A percentile compares a stretch with the other conserved stretches of the same genome.
Conservation (phyloP, 1,284 basidiomycete species). For the Exobasidium cylindrosporum region DNA sequence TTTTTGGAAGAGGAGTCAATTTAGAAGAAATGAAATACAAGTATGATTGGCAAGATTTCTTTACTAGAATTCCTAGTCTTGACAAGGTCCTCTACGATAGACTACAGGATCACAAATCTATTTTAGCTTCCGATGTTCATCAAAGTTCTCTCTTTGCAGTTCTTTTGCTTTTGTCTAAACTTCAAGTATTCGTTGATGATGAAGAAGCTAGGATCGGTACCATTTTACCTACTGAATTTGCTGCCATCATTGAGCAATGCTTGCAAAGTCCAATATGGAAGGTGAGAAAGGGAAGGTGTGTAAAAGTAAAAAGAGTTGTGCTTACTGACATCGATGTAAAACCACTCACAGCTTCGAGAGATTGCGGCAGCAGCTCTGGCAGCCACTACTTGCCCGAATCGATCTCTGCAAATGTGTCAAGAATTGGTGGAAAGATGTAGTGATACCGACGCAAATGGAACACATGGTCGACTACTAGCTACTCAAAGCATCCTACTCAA, state of each 20-base stretch:
- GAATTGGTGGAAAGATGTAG: neutral
- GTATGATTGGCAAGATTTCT: conserved; percentile 35
- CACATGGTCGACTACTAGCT: conserved; percentile 36
- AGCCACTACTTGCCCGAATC: neutral
- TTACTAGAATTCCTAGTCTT: conserved; percentile 25
- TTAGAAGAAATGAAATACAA: conserved; percentile 28
- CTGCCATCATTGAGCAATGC: conserved; percentile 24
- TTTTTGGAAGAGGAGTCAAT: conserved; percentile 40
- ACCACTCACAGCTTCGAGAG: conserved; percentile 12
- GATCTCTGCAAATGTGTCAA: too few relatives aligned
- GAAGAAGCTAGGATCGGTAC: conserved; percentile 17
- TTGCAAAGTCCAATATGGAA: conserved; percentile 34
- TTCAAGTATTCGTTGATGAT: conserved; percentile 22
- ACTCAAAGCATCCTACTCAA: neutral
- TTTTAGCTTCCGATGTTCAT: neutral
- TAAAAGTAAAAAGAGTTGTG: neutral
- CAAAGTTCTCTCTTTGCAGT: conserved; percentile 33
- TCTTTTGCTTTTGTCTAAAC: conserved; percentile 39
- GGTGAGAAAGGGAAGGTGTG: conserved; percentile 20
- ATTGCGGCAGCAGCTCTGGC: conserved; percentile 3
- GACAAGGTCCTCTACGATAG: conserved; percentile 13
- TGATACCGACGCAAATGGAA: conserved; percentile 29
- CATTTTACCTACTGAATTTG: conserved; percentile 9
- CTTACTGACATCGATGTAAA: neutral
- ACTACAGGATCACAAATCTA: neutral